Evolutionary conservation across 2,329 filamentous ascomycete species (phyloP), one percentile per base, ranked within the genome.

Genomic region (Calonectria pseudoreteaudii): DNA sequence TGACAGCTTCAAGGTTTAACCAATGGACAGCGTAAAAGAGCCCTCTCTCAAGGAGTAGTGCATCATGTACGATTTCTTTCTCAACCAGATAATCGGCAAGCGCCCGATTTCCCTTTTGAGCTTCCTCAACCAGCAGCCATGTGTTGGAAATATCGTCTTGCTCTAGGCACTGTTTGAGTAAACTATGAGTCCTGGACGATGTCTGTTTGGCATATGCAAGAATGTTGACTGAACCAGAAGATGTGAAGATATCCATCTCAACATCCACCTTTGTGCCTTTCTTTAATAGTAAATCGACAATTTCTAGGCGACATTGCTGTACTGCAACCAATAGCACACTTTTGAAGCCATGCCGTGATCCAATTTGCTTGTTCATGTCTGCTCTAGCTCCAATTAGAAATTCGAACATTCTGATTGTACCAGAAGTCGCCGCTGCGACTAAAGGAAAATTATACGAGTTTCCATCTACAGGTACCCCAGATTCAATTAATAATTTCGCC

Each of bases 301-400:
- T 20, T 2, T 38, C 26, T 5, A 2, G 3, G n/a, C n/a, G 4
- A 11, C 20, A 9, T 26, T 20, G 2, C 1, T 11, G 0, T 6
- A 56, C 4, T 9, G 65, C 65, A 11, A 30, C 20, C 16, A 2
- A 13, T 13, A 67, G 8, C 1, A 26, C 65, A 34, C 18, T 52
- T 11, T 16, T 10, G 30, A 4, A 26, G 13, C 9, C 16, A 2
- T 10, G 5, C 2, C 2, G 5, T 9, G 5, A 0, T 14, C 1
- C 4, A 36, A 60, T 16, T 34, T 10, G 3, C 20, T 26, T 36
- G 13, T 60, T 60, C 8, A 60, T 11, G n/a, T 60, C 53, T n/a
- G 31, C 53, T 7, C 31, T 31, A 8, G 18, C n/a, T 7, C 18
- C 10, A 18, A 60, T 60, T 6, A 60, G 6, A 3, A 3, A 26